Conservation (phyloP, 2,329 filamentous ascomycete species). For the Clarireedia homoeocarpa region DNA sequence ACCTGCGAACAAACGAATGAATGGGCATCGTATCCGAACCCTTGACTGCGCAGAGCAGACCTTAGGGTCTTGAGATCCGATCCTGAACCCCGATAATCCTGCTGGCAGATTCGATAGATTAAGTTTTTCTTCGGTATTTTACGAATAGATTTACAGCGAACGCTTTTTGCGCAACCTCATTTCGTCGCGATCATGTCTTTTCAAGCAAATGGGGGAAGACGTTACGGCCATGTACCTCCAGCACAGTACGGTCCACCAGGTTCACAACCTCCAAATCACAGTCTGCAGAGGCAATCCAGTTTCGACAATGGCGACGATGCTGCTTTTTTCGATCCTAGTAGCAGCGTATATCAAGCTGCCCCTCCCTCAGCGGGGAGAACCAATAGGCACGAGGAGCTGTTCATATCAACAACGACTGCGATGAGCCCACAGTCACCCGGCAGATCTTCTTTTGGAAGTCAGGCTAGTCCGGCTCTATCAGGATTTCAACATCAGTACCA, state of each 20-base stretch:
- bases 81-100: background rate
- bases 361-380: slow-evolving; percentile 22
- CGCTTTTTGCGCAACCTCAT: background rate
- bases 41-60: slow-evolving; percentile 2
- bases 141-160: background rate
- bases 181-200: slow-evolving; percentile 47
- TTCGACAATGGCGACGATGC: slow-evolving; percentile 72
- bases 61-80: background rate
- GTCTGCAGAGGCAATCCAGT: slow-evolving; percentile 50
- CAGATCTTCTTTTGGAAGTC: slow-evolving; percentile 21
- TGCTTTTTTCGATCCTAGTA: slow-evolving; percentile 38
- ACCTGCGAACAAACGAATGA: slow-evolving; percentile 2
- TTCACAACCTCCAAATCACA: slow-evolving; percentile 32
- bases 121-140: background rate
- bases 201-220: slow-evolving; percentile 49
- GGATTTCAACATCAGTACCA: slow-evolving; percentile 46
- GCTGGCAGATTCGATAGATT: background rate
- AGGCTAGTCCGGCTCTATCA: slow-evolving; percentile 29
- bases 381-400: slow-evolving; percentile 50
- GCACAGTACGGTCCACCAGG: slow-evolving; percentile 48
- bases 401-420: slow-evolving; percentile 35
- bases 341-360: slow-evolving; percentile 27
- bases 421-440: slow-evolving; percentile 23
- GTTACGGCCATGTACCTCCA: slow-evolving; percentile 59
- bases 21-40: slow-evolving; percentile 14